Conservation (phyloP, 208 protist species). For the Leishmania turanica region DNA sequence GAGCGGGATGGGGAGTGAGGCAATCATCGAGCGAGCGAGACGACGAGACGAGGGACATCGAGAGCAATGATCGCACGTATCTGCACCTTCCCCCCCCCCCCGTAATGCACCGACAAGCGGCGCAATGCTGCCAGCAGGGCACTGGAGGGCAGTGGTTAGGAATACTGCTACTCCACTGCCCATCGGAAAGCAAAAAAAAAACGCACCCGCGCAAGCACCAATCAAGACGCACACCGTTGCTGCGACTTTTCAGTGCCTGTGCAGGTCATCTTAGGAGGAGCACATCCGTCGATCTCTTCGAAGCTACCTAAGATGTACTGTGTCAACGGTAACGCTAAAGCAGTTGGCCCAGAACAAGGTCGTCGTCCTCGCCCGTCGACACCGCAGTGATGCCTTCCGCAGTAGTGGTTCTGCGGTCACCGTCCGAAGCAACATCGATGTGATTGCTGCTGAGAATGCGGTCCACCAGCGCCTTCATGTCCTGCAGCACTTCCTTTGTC, state of each 20-base stretch:
- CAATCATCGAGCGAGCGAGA: background rate
- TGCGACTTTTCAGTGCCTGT: background rate
- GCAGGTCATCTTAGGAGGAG: background rate
- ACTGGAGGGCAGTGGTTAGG: background rate
- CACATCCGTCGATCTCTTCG: background rate
- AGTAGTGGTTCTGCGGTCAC: background rate
- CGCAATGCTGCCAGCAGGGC: background rate
- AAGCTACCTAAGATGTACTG: too few species aligned
- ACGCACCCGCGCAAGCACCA: background rate
- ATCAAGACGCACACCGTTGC: background rate
- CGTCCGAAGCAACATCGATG: conserved; percentile 45
- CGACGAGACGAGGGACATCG: background rate
- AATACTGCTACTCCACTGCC: background rate
- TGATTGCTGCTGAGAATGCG: conserved; percentile 49
- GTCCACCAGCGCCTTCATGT: conserved; percentile 54
- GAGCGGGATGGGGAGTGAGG: background rate
- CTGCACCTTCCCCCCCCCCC: background rate
- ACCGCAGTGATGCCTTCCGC: background rate
- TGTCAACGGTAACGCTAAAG: background rate
- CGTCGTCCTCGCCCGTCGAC: background rate
- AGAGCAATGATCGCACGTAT: background rate
- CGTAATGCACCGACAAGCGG: background rate
- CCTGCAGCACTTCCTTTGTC: conserved; percentile 53
- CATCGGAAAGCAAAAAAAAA: background rate
- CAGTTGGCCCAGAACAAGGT: conserved; percentile 21